Evolutionary conservation across 768 basidiomycete species (phyloP), one percentile per base, ranked within the genome.

Genomic region (Piloderma croceum): DNA sequence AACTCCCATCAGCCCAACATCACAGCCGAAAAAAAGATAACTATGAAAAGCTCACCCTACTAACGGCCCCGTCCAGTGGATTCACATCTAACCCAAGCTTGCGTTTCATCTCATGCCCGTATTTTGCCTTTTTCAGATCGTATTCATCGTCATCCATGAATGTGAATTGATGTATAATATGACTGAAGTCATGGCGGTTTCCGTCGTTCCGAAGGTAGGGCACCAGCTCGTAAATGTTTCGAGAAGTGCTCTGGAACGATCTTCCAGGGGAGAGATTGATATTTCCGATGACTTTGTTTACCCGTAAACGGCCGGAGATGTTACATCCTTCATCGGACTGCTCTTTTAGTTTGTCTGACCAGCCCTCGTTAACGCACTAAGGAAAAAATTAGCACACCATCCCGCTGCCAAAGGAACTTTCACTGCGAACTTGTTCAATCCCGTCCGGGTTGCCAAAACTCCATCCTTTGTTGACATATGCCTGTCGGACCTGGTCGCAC

Each of bases 201-300:
- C 80, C 76, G 50, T 89, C 85, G 45, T 92, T 87, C 45, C 81
- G 78, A 31, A 99, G 77, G 65, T 98, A 99, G 1, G 96, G 96
- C 3, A 98, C 92, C 37, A 97, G 77, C 45, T 91, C 89, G 56
- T 90, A 81, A 31, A 88, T 70, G 61, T 88, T 79, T 46, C 83
- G 79, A 38, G 74, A 67, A 55, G 81, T 83, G 31, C 79, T 73
- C 61, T 93, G 92, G 83, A 93, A 99, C n/a, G 90, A 90, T 32
- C 84, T 78, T 22, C 96, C 96, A 1, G 91, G 93, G 5, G 90
- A 91, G 52, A 98, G 76, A 57, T 96, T 89, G 59, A 97, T 86
- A 64, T 90, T 96, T 41, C 94, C 92, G 48, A 91, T 76, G 48
- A 97, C 94, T 63, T 97, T 96, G 76, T 98, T 98, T 41, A 98